phyloP scores from a whole-genome alignment of 169 alveolate genomes.

The Eimeria tenella region DNA sequence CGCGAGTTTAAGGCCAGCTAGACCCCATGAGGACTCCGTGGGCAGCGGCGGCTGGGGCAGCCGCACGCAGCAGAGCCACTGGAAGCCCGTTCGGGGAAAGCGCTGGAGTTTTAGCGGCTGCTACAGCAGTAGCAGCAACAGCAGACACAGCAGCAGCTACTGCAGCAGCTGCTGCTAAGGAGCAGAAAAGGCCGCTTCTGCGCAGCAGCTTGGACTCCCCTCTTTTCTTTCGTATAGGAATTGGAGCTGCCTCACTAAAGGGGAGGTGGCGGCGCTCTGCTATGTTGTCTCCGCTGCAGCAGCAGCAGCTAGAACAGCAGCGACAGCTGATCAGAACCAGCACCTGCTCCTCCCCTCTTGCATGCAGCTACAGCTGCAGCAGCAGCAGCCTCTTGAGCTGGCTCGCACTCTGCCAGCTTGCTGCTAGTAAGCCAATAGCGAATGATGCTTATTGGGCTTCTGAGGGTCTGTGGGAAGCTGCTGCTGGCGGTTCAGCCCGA shows the following conservation, averaged over 20 bases:
- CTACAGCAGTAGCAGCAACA: neutral
- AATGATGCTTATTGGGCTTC: neutral
- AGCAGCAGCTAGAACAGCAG: neutral
- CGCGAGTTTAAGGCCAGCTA: too few relatives aligned
- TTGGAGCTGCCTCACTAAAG: too few relatives aligned
- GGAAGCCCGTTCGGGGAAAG: too few relatives aligned
- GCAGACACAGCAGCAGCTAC: conserved; percentile 20
- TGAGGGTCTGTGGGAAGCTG: neutral
- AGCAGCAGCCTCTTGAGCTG: neutral
- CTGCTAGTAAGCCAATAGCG: neutral
- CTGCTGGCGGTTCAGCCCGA: neutral
- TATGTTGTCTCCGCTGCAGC: neutral
- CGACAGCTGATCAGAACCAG: neutral
- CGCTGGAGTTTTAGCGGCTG: neutral
- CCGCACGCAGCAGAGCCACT: too few relatives aligned
- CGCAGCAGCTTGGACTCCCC: too few relatives aligned
- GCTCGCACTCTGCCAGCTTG: neutral
- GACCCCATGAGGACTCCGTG: too few relatives aligned
- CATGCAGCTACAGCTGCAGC: conserved; percentile 6
- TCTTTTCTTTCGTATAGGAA: too few relatives aligned
- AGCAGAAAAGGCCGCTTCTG: neutral
- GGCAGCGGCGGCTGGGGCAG: too few relatives aligned
- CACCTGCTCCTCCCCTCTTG: neutral
- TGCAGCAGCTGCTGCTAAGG: conserved; percentile 1
- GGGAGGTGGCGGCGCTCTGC: neutral